A percentile compares a stretch with the other conserved stretches of the same genome.
Evolutionary conservation across 225 moss, liverwort and hornwort species (phyloP).

Genomic region (Marchantia paleacea): DNA sequence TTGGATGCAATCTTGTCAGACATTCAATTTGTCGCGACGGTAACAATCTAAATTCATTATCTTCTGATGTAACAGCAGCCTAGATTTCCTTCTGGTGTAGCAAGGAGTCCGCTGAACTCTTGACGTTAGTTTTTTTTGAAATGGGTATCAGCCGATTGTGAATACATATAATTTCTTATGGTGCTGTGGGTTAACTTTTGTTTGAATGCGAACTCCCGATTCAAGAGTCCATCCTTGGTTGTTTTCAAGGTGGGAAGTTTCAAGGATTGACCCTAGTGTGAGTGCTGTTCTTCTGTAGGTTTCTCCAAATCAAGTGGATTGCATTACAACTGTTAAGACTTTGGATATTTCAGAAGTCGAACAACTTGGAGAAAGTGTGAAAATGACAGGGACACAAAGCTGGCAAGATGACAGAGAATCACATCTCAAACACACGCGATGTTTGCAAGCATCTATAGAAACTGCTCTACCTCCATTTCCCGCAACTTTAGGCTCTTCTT

Average conservation of each 20-base stretch:
- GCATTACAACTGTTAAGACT: slow-evolving; percentile 55
- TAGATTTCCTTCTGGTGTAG: background rate
- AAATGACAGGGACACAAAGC: slow-evolving; percentile 16
- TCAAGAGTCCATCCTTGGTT: background rate
- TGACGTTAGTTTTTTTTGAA: background rate
- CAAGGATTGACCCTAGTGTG: background rate
- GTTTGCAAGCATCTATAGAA: slow-evolving; percentile 61
- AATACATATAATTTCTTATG: background rate
- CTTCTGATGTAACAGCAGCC: background rate
- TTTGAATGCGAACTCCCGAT: background rate
- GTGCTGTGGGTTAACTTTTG: background rate
- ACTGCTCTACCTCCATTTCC: slow-evolving; percentile 53
- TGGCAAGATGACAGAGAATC: slow-evolving; percentile 15
- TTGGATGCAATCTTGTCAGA: slow-evolving; percentile 59
- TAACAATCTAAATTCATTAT: slow-evolving; percentile 24
- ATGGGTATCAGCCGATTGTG: background rate
- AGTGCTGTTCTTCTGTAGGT: slow-evolving; percentile 45
- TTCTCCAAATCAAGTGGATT: slow-evolving; percentile 66
- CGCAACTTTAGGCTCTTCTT: slow-evolving; percentile 44
- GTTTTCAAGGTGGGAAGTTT: background rate
- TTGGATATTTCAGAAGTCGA: slow-evolving; percentile 69
- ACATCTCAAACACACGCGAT: slow-evolving; percentile 29
- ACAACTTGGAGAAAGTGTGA: slow-evolving; percentile 23
- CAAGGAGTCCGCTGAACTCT: too few species aligned
- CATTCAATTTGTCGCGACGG: slow-evolving; percentile 55